Conservation (phyloP, 2,329 filamentous ascomycete genomes). For the Cercospora zeae-maydis region DNA sequence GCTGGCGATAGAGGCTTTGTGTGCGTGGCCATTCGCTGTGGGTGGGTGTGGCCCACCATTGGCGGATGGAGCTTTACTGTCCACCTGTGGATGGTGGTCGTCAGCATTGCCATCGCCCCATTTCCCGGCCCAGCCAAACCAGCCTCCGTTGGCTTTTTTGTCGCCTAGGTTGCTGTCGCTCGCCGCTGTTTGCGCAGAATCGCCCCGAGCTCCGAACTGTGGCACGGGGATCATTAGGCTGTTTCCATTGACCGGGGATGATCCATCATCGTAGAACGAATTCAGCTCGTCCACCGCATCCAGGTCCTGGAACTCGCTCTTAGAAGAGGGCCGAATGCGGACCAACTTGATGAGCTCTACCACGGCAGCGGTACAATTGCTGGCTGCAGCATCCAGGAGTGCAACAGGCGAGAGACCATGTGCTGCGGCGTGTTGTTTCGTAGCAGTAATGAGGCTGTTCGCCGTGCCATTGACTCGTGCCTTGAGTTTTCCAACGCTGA, state of each 20-base stretch:
- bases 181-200: not conserved
- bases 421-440: conserved; percentile 82
- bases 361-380: conserved; percentile 79
- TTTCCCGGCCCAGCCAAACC: conserved; percentile 28
- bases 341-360: conserved; percentile 80
- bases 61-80: conserved; percentile 5
- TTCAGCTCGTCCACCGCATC: conserved; percentile 25
- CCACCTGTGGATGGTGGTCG: conserved; percentile 9
- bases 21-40: conserved; percentile 14
- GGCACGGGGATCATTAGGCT: conserved; percentile 17
- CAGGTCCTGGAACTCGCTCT: conserved; percentile 24
- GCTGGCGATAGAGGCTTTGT: conserved; percentile 11
- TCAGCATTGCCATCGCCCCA: conserved; percentile 19
- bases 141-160: conserved; percentile 23
- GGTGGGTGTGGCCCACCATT: conserved; percentile 5
- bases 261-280: conserved; percentile 26
- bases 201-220: conserved; percentile 7
- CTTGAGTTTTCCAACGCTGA: conserved; percentile 57
- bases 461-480: conserved; percentile 84
- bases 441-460: conserved; percentile 91
- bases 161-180: not conserved
- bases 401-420: conserved; percentile 89
- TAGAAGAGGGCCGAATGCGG: conserved; percentile 61
- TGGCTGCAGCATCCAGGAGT: conserved; percentile 85
- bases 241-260: conserved; percentile 12